Evolutionary conservation across 2,329 filamentous ascomycete genomes (phyloP), one percentile per base, ranked within the genome.

Genomic region (Alternaria burnsii): DNA sequence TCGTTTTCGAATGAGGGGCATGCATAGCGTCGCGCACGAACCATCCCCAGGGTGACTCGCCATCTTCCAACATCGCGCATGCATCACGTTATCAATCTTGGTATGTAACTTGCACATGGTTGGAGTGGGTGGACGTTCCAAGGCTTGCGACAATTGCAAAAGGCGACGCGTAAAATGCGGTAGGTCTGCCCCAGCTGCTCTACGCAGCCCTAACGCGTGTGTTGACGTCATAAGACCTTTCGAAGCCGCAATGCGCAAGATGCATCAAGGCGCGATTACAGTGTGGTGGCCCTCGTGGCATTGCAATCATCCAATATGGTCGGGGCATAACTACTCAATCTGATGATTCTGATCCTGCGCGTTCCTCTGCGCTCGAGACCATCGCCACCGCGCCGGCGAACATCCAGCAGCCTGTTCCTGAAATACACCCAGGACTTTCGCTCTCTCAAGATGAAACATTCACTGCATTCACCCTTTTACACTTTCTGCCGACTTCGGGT

Each of bases 71-170:
- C 30, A n/a, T 20, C 5, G 26, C 14, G 28, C 12, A 18, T 47
- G 20, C 26, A 18, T 47, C 26, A 32, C 30, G 10, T 47, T 26
- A 32, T 32, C 44, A 28, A 47, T 32, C 28, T 22, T 47, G 12
- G 26, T 8, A 47, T 47, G 44, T 14, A 47, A 30, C 28, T 47
- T 22, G 8, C 44, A 47, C 44, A 47, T 47, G 44, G 44, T 47
- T 18, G 44, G 44, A 22, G 44, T 47, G 8, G 44, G 44, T n/a
- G 44, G 44, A 3, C 44, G 44, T 12, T 47, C 44, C 26, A 47
- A 20, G 18, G 44, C 44, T 26, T 47, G 44, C 44, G 44, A 47
- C 9, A 32, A 47, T 11, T 47, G 44, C 44, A 47, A 47, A 47
- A 47, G 11, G 28, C 44, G 44, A 9, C 44, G 44, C n/a, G 16